Evolutionary conservation across 768 basidiomycete genomes (phyloP), one percentile per base, ranked within the genome.

Genomic region (Nidularia pulvinata): DNA sequence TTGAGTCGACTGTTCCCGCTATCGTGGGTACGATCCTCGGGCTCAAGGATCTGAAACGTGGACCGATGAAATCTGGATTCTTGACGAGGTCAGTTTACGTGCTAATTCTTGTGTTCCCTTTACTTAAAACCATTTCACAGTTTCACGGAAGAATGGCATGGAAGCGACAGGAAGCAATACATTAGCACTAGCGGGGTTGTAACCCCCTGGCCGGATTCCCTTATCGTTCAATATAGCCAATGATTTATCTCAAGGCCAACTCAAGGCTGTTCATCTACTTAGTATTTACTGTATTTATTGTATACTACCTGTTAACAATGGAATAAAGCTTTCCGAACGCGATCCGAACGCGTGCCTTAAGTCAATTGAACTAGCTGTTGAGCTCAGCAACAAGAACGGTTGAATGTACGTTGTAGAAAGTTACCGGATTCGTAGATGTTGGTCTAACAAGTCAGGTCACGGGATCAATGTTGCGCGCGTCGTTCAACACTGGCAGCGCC

Each of bases 21-120:
- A 69, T 81, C 22, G 58, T 86, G 19, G 67, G 71, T 2, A 68
- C 65, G 5, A 73, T 86, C 42, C 75, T 84, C 53, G 66, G 66
- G 33, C 65, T 81, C 53, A 72, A 75, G 49, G 61, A 72, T 19
- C 46, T 85, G 33, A 61, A 65, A 47, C 66, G 73, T 22, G 76
- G 62, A 4, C 65, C 71, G 32, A 74, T 72, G 1, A 56, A 58
- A 13, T 72, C 72, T 13, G 81, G 81, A 16, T 51, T 55, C 6
- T 66, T 82, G 50, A 30, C 25, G 25, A 30, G 25, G 25, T 30
- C 25, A 30, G 25, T 30, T 30, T 30, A 45, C 30, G 46, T 72
- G 72, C 33, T 77, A 77, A 57, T 62, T 58, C 10, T 76, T 30
- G 25, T 3, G 25, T 4, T 30, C 25, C 25, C 25, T 3, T 30